These are phyloP conservation scores for Castanea mollissima DNA, from an alignment of 306 rosid genomes.

Conservation along the genomic window DNA sequence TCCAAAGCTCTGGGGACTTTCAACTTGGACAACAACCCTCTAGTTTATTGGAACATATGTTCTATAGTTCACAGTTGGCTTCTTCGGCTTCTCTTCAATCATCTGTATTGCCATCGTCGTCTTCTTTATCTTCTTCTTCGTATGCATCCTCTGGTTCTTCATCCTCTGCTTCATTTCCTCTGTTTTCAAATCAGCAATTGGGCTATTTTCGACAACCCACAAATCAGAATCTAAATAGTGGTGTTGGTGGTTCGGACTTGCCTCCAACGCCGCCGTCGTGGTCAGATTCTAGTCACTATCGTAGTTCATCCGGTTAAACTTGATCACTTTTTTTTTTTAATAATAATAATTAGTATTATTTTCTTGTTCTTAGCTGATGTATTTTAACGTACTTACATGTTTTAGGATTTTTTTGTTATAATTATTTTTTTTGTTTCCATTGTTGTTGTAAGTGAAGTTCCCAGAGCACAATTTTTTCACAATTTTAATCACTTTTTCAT, in stretches of 20 bases:
- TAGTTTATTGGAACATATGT: conserved; percentile 54
- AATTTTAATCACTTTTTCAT: too few relatives aligned
- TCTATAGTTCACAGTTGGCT: conserved; percentile 45
- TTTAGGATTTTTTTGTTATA: not conserved
- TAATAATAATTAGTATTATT: conserved; percentile 6
- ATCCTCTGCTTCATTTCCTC: conserved; percentile 66
- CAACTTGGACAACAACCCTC: conserved; percentile 42
- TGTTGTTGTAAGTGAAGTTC: too few relatives aligned
- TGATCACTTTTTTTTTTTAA: conserved; percentile 4
- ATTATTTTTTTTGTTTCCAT: too few relatives aligned
- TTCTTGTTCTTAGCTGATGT: not conserved
- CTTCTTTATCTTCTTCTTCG: conserved; percentile 30
- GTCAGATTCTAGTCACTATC: conserved; percentile 58
- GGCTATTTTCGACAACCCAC: conserved; percentile 40
- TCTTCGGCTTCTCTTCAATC: conserved; percentile 36
- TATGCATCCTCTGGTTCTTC: conserved; percentile 41
- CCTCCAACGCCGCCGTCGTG: conserved; percentile 47
- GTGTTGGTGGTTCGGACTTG: conserved; percentile 8
- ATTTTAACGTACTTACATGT: not conserved
- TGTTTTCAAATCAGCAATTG: conserved; percentile 44
- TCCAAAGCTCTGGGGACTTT: conserved; percentile 52
- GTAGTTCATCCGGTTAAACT: conserved; percentile 53
- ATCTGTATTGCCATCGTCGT: conserved; percentile 20
- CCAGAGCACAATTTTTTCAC: too few relatives aligned
- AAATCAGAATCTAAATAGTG: conserved; percentile 21